These are phyloP conservation scores for Psilocybe cubensis DNA, from an alignment of 768 basidiomycete species.

Conservation along the genomic window DNA sequence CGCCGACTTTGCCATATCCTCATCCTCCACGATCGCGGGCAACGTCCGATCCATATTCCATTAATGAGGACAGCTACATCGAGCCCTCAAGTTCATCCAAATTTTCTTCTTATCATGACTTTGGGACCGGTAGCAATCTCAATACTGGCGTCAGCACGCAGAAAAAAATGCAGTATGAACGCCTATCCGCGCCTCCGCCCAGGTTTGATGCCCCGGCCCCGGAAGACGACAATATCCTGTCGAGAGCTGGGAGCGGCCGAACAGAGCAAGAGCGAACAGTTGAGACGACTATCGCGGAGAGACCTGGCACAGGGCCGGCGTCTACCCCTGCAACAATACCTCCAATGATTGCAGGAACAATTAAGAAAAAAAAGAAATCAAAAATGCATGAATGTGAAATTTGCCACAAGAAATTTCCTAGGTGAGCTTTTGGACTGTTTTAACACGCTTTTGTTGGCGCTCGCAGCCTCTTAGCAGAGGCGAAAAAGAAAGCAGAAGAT, in stretches of 20 bases:
- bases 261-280: neutral
- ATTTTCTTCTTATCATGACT: neutral
- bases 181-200: no score
- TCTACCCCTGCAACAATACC: neutral
- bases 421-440: no score
- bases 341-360: neutral
- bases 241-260: neutral
- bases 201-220: no score
- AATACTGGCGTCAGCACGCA: no score
- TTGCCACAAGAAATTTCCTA: slow-evolving; percentile 55
- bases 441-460: no score
- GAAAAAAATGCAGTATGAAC: no score
- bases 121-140: no score
- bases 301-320: neutral
- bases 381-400: slow-evolving; percentile 60
- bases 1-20: neutral
- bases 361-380: slow-evolving; percentile 49
- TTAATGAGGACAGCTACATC: neutral
- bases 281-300: neutral
- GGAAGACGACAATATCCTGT: neutral
- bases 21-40: neutral
- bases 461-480: no score
- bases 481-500: no score
- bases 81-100: neutral
- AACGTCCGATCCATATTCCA: neutral